Evolutionary conservation across 306 rosid genomes (phyloP), one percentile per base, ranked within the genome.

Genomic region (Lablab purpureus): DNA sequence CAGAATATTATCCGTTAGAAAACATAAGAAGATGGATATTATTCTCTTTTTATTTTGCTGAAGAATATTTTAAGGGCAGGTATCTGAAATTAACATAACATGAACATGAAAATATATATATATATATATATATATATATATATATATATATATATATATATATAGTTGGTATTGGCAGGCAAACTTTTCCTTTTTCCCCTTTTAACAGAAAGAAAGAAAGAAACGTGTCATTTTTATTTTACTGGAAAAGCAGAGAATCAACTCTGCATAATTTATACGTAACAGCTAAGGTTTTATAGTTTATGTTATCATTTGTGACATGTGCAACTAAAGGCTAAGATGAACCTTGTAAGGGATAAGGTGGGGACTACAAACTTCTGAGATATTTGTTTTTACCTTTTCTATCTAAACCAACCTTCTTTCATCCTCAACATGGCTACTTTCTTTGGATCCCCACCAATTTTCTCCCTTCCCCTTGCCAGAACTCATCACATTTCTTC

Each of bases 371-470:
- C 84, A 15, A 49, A 23, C 73, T 37, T 68, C 40, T 18, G 25
- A 68, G 73, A 63, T 71, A 73, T 72, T 74, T 74, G 36, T 52
- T 3, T 25, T 32, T 3, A 2, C 49, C 23, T 21, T 59, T 51
- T 74, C 37, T 58, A 74, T 74, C 89, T 76, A 73, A 49, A 67
- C 81, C 67, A 34, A 69, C 47, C 69, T 76, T 52, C 41, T 46
- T 45, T 51, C 52, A 63, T 68, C 58, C 65, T 49, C n/a, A 83
- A 51, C 74, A 91, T 93, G 98, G 98, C 99, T 68, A 62, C 99
- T 40, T 80, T 88, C 85, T 91, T 88, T 69, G 88, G 89, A 67
- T 89, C 97, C 30, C 85, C 91, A 13, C 79, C 96, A 77, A 63
- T 88, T 87, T 81, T 90, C 81, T 87, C 96, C 75, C 91, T 86